phyloP scores from a whole-genome alignment of 2,329 filamentous ascomycete species.

The Lojkania enalia region DNA sequence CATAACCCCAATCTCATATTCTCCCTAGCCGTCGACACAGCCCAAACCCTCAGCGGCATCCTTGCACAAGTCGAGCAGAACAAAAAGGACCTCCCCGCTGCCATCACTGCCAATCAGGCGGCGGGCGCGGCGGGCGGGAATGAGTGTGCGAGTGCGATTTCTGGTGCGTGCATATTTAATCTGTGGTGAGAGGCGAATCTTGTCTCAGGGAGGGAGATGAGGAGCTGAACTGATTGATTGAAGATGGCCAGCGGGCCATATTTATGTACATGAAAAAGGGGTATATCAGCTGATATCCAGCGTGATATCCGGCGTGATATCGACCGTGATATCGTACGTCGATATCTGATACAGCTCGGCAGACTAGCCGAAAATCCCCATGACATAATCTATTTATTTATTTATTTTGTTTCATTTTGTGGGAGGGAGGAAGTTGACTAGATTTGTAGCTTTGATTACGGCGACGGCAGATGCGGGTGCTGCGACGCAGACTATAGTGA shows the following conservation, averaged over 20 bases:
- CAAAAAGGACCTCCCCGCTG: constrained; percentile 54
- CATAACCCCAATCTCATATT: constrained; percentile 24
- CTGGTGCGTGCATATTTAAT: constrained; percentile 43
- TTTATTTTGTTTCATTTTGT: not conserved
- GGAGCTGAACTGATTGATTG: too few species aligned
- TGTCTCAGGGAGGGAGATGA: too few species aligned
- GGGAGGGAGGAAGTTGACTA: too few species aligned
- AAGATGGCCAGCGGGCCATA: too few species aligned
- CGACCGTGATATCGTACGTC: too few species aligned
- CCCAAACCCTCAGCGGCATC: constrained; percentile 51
- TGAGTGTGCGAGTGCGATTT: constrained; percentile 45
- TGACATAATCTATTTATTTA: constrained; percentile 4
- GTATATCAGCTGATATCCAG: too few species aligned
- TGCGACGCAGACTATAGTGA: constrained; percentile 9
- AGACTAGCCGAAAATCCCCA: too few species aligned
- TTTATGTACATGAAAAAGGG: too few species aligned
- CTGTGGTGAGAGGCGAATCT: not conserved
- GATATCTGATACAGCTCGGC: too few species aligned
- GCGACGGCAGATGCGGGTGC: constrained; percentile 11
- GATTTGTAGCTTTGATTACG: constrained; percentile 9
- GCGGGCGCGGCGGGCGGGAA: constrained; percentile 45
- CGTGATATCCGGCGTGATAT: too few species aligned
- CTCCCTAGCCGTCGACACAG: constrained; percentile 50
- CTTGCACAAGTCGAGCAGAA: constrained; percentile 56
- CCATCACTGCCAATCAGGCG: constrained; percentile 52